Evolutionary conservation across 2,329 filamentous ascomycete genomes (phyloP), one percentile per base, ranked within the genome.

Genomic region (Metarhizium robertsii): DNA sequence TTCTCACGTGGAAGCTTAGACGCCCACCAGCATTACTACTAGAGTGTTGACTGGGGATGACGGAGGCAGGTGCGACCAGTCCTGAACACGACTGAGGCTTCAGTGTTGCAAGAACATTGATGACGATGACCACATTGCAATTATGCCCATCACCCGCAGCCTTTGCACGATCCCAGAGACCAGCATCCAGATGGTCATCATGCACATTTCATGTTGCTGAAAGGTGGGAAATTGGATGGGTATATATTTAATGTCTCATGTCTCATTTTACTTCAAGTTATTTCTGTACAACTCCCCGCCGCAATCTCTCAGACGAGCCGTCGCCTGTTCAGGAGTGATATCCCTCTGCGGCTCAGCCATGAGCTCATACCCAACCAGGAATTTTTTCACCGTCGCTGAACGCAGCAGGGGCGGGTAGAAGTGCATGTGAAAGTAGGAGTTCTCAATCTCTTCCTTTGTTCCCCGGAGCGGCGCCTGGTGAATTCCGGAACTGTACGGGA

Each of bases 301-400:
- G 60, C 90, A 92, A 56, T 79, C 78, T 61, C 88, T 82, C 57
- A 99, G 74, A 52, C 84, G 84, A 30, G 83, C 84, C 14, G 94
- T 88, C 1, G 94, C 94, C 73, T 97, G 94, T 72, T 99, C 94
- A 0, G 94, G 92, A 0, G 94, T 99, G 65, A 99, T 97, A 69
- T 99, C 94, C 57, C 94, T 83, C 73, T 99, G 94, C n/a, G 94
- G 92, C 74, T 99, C 94, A 2, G 89, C 94, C 83, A 99, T 84
- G 73, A 99, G 80, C 73, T 99, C 94, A 69, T 95, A 97, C 0
- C 94, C 94, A 38, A 99, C 94, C 53, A 97, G 73, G 73, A 97
- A 99, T 75, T 99, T 99, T 63, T 89, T 85, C 50, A 99, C 92
- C 0, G 91, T 96, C 2, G 94, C 92, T 50, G 91, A 96, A 55